A percentile compares a stretch with the other conserved stretches of the same genome.
phyloP scores from a whole-genome alignment of 2,329 filamentous ascomycete genomes.

The Coniochaeta prunicola region DNA sequence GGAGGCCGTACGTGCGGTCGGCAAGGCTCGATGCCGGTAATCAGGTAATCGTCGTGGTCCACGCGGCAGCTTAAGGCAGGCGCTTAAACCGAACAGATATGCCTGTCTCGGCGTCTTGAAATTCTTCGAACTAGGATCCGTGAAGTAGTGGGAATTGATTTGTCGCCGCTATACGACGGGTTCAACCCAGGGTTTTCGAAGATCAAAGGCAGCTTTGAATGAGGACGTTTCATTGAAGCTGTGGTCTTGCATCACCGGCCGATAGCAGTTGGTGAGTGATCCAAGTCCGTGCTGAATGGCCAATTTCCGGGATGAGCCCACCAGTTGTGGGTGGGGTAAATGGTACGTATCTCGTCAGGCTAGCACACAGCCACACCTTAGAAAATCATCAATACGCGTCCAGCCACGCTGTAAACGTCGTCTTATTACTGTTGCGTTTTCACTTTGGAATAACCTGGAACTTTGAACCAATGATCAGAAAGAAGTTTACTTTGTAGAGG shows the following conservation, averaged over 20 bases:
- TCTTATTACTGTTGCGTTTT: background rate
- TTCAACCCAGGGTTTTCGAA: background rate
- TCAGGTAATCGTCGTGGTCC: background rate
- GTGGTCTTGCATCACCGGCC: background rate
- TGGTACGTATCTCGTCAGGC: background rate
- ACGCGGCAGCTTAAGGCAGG: background rate
- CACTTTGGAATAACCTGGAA: no score
- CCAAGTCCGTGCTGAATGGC: background rate
- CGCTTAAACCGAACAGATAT: background rate
- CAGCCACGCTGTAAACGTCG: background rate
- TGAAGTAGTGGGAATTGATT: background rate
- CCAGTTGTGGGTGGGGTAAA: background rate
- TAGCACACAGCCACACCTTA: background rate
- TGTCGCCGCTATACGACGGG: background rate
- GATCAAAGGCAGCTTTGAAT: background rate
- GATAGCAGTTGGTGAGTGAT: constrained; percentile 1
- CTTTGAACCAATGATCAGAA: no score
- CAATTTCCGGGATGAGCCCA: background rate
- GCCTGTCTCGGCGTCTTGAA: background rate
- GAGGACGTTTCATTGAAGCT: background rate
- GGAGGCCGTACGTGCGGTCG: background rate
- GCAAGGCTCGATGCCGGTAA: background rate
- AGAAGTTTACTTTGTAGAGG: background rate
- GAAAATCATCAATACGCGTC: background rate
- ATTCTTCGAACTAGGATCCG: background rate